These are phyloP conservation scores for Mycena sanguinolenta DNA, from an alignment of 768 basidiomycete genomes.

Conservation along the genomic window DNA sequence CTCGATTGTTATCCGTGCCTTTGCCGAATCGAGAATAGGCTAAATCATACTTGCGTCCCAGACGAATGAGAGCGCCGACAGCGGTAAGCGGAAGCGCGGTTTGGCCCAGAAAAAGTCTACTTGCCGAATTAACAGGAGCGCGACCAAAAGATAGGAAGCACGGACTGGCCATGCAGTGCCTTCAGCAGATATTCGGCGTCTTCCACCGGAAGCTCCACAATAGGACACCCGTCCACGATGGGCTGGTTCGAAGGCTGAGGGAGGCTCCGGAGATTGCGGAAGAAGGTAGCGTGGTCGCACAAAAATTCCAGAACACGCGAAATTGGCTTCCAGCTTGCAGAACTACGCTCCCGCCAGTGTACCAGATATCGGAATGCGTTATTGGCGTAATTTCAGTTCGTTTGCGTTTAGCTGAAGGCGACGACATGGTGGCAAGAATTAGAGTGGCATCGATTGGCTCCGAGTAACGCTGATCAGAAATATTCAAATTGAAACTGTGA, in stretches of 20 bases:
- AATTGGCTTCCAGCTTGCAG: background rate
- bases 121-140: background rate
- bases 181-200: background rate
- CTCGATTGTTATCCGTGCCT: background rate
- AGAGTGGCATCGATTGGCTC: too few species aligned
- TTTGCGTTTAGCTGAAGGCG: too few species aligned
- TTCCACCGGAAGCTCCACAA: too few species aligned
- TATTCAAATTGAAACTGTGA: constrained; percentile 57
- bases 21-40: background rate
- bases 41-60: background rate
- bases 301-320: background rate
- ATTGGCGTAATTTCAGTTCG: too few species aligned
- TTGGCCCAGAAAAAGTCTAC: background rate
- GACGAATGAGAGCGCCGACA: background rate
- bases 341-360: background rate
- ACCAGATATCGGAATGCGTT: background rate
- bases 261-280: background rate
- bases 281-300: too few species aligned
- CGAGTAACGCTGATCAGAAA: too few species aligned
- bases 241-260: background rate
- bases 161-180: background rate
- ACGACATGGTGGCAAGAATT: too few species aligned
- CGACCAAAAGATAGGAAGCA: background rate
- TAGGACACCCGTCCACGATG: background rate
- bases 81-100: background rate